Base-by-base conservation (phyloP, 148 eudicot species). In the Pharnaceum exiguum region DNA sequence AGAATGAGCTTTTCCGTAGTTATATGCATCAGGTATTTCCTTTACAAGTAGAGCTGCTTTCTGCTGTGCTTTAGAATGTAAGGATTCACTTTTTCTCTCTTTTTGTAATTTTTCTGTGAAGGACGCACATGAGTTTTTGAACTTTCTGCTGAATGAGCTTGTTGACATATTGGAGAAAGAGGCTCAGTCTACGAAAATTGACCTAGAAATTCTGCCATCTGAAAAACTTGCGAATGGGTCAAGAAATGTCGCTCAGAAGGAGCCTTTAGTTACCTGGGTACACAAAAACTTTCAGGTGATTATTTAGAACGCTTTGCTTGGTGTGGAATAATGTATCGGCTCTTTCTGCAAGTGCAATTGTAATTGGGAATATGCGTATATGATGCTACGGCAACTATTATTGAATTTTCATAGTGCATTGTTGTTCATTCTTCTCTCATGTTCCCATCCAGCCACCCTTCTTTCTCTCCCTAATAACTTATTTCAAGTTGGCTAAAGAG, bases 81-180 rank as follows among this genome's bases (percentile, higher is more conserved):
- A n/a, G n/a, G n/a, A n/a, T 62, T 26, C 38, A 40, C 38, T 43
- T 28, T 49, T 27, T 57, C 17, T 61, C 9, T 30, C 35, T 17
- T 38, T 48, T 55, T 37, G 10, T n/a, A n/a, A n/a, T 59, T 68
- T 17, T 46, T 48, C 27, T 66, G 63, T 32, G 3, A 57, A 89
- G 96, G 96, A 89, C 75, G 96, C 96, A 57, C 96, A 89, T 66
- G 96, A 89, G 70, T 89, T 89, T 71, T 71, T 89, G 75, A 89
- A 89, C 81, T 89, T 74, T 65, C 68, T 89, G 77, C 78, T 89
- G 57, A 89, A 89, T 73, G 84, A 85, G 66, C 93, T 89, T 19
- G 93, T 85, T 48, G 96, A 89, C 60, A 89, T 89, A 76, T 64
- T 89, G 72, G 96, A 89, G 82, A 89, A 89, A 79, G 93, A 85